Evolutionary conservation across 106 monocot genomes (phyloP), one percentile per base, ranked within the genome.

Genomic region (Dactylorhiza incarnata): DNA sequence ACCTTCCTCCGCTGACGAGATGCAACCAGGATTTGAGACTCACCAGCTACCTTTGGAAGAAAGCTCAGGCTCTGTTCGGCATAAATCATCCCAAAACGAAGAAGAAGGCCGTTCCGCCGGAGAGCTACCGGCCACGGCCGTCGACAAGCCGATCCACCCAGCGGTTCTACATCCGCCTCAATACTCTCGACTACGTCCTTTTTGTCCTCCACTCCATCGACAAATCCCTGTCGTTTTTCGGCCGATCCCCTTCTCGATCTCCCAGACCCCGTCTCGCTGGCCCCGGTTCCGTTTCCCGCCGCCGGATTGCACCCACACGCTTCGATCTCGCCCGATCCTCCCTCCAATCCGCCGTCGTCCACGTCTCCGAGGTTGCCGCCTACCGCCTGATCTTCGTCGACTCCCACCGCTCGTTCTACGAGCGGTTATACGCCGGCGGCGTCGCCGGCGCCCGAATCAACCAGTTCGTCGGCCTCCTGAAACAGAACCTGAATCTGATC

Each of bases 21-120:
- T 89, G 89, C 84, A 89, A 86, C 84, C 89, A 82, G 76, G 86
- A 86, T 73, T 77, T 86, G 3, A 76, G 44, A 2, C 26, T 86
- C 67, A 29, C 76, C n/a, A 73, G 37, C 37, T 37, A 49, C 50
- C 77, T 89, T 1, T 86, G 86, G 86, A 58, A 73, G 76, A 82
- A 22, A n/a, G 82, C 83, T 6, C 16, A 44, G 74, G 68, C 80
- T n/a, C 20, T 23, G 8, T 73, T 48, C 5, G 22, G 67, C 24
- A 54, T 67, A 0, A 14, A 49, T 20, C 45, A 9, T 45, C 55
- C 74, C 22, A 50, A 74, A 5, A 0, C 17, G 16, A 69, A n/a
- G 12, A 69, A 69, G 69, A 69, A 46, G 12, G 2, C 69, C 45
- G 7, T 5, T 4, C 43, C 23, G 24, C 22, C 9, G 22, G 29